Evolutionary conservation across 2,329 filamentous ascomycete species (phyloP), one percentile per base, ranked within the genome.

Genomic region (Drechslera avenae): DNA sequence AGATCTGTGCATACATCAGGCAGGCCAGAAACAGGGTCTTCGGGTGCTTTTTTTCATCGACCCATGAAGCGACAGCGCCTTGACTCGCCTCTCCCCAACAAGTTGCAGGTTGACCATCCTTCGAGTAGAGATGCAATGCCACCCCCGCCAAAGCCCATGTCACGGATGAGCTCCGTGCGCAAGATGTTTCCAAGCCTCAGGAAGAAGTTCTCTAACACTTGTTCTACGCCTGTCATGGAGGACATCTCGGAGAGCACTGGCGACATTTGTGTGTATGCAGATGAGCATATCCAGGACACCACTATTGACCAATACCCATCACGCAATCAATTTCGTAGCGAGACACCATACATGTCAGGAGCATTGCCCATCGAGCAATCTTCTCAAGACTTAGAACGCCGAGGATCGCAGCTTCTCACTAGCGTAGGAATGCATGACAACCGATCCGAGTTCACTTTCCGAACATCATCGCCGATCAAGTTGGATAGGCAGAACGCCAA

Each of bases 61-160:
- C 66, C 69, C 6, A 17, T 52, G 7, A 73, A 72, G 52, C 64
- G 69, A 31, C 63, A 64, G 31, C 71, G 75, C 34, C 52, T 71
- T 5, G 69, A 72, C 21, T 67, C 68, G 3, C 54, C 60, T 23
- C 51, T 62, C 5, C 58, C 62, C n/a, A 45, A 51, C 12, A 45
- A 54, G 5, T 61, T 56, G 39, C 62, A 60, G 5, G 26, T 54
- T 21, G 51, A 57, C 28, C 14, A 34, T 13, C 54, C 62, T 12
- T 56, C 55, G 3, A 66, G 68, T 44, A 67, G 69, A 32, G 68
- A 75, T 13, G 37, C 62, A 9, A 77, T 76, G 75, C 74, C 73
- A 32, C 75, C 74, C 4, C 75, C 74, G 9, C 18, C 57, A 10
- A 66, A 68, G 39, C 56, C 64, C 2, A 12, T 66, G 3, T 66